These are phyloP conservation scores for Hypomontagnella submonticulosa DNA, from an alignment of 495 filamentous ascomycete genomes.

Conservation along the genomic window DNA sequence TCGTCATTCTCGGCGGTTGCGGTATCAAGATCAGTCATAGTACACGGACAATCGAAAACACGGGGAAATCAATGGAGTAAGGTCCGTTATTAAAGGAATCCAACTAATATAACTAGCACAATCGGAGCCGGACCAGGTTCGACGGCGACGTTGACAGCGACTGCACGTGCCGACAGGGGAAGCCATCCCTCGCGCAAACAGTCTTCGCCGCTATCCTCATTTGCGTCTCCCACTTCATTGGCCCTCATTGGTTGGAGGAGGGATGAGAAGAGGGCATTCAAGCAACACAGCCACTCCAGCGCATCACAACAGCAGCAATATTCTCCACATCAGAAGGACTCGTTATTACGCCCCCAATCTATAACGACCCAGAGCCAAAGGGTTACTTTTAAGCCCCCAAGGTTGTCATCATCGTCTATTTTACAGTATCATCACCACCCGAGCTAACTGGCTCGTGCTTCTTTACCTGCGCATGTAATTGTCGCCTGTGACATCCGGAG, in stretches of 20 bases:
- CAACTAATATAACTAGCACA: slow-evolving; percentile 8
- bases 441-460: slow-evolving; percentile 15
- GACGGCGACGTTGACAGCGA: slow-evolving; percentile 9
- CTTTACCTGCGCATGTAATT: slow-evolving; percentile 4
- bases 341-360: slow-evolving; percentile 36
- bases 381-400: background rate
- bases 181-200: slow-evolving; percentile 17
- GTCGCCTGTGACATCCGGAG: slow-evolving; percentile 2
- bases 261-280: slow-evolving; percentile 19
- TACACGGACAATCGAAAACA: too few species aligned
- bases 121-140: background rate
- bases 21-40: too few species aligned
- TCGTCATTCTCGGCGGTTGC: too few species aligned
- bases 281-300: slow-evolving; percentile 38
- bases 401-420: background rate
- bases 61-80: too few species aligned
- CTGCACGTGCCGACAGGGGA: slow-evolving; percentile 34
- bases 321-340: slow-evolving; percentile 26
- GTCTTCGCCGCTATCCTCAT: slow-evolving; percentile 20
- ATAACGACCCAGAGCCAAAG: background rate
- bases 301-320: slow-evolving; percentile 18
- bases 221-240: slow-evolving; percentile 17
- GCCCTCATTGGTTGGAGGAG: slow-evolving; percentile 2
- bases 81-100: too few species aligned
- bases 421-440: background rate